A percentile compares a stretch with the other conserved stretches of the same genome.
Conservation (phyloP, 163 green algal species). For the Dunaliella salina region DNA sequence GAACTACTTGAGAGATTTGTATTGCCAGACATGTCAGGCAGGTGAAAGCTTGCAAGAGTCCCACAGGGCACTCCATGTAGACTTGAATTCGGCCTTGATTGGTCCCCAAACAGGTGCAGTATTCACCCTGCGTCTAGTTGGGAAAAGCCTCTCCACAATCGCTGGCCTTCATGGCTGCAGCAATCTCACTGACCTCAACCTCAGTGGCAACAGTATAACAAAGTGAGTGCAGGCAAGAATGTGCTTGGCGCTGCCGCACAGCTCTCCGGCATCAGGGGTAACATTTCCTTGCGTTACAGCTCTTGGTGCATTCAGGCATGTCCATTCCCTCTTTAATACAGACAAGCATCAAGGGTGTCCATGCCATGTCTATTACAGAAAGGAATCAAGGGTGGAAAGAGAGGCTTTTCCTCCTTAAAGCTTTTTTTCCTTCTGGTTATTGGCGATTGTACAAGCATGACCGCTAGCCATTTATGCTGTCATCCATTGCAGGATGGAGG, state of each 20-base stretch:
- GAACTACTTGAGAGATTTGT: no score
- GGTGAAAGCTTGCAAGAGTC: background rate
- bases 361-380: background rate
- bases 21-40: background rate
- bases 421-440: no score
- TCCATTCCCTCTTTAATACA: no score
- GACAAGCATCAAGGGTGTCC: no score
- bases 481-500: conserved; percentile 21
- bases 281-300: background rate
- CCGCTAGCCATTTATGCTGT: background rate
- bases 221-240: background rate
- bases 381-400: no score
- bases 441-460: no score
- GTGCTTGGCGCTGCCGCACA: no score
- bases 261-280: background rate
- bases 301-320: background rate
- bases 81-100: no score
- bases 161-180: conserved; percentile 12
- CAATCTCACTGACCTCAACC: conserved; percentile 27
- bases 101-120: background rate
- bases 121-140: conserved; percentile 17
- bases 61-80: no score
- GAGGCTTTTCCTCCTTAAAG: background rate
- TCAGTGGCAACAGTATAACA: conserved; percentile 22
- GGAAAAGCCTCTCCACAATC: background rate